Percentiles rank a stretch among this genome's conserved stretches.
These are phyloP conservation scores for Seiridium unicorne DNA, from an alignment of 2,329 filamentous ascomycete genomes.

Conservation along the genomic window DNA sequence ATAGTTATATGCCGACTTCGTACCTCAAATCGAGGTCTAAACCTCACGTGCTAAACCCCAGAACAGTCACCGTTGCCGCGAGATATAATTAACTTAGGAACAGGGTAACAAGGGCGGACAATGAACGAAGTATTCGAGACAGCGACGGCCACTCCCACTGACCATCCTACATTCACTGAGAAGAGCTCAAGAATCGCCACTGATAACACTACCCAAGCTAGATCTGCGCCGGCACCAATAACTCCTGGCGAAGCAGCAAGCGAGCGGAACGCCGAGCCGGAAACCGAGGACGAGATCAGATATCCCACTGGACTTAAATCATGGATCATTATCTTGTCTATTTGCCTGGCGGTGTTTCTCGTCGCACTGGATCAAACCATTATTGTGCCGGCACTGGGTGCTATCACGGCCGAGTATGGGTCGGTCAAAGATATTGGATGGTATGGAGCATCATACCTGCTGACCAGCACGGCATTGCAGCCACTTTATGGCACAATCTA, in stretches of 20 bases:
- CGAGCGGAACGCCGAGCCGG: background rate
- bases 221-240: background rate
- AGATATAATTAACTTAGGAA: too few species aligned
- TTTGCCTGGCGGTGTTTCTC: constrained; percentile 22
- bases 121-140: too few species aligned
- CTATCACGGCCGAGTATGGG: constrained; percentile 32
- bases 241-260: background rate
- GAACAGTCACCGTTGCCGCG: too few species aligned
- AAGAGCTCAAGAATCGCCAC: too few species aligned
- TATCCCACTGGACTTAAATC: constrained; percentile 1
- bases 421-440: constrained; percentile 42
- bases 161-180: too few species aligned
- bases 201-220: too few species aligned
- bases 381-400: constrained; percentile 35
- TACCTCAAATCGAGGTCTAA: too few species aligned
- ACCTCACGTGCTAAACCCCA: too few species aligned
- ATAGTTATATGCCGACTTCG: too few species aligned
- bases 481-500: constrained; percentile 31
- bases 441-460: constrained; percentile 39
- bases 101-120: too few species aligned
- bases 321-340: constrained; percentile 17
- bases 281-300: background rate
- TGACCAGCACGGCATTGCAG: constrained; percentile 32
- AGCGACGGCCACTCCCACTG: too few species aligned
- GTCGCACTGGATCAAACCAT: constrained; percentile 32